phyloP scores from a whole-genome alignment of 148 eudicot species.

The Salicornia ramosissima region DNA sequence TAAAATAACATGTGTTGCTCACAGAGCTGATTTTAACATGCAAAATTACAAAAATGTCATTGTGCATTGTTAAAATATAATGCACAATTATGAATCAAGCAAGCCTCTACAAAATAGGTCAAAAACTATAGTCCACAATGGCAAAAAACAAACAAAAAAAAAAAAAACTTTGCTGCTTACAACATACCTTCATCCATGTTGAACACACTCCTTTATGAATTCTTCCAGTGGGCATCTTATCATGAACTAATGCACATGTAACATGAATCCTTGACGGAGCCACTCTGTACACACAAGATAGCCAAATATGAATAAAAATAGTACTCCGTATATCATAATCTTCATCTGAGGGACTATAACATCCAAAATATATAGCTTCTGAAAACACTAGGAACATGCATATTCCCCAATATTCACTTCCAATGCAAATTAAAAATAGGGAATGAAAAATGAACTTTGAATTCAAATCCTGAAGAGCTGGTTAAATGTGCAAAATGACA shows the following conservation, averaged over 20 bases:
- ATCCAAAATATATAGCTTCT: neutral
- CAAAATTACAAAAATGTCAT: too few relatives aligned
- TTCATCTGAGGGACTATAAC: neutral
- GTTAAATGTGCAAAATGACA: neutral
- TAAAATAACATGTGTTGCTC: too few relatives aligned
- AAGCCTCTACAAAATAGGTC: neutral
- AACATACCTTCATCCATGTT: constrained; percentile 95
- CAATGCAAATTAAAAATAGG: too few relatives aligned
- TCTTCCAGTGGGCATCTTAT: constrained; percentile 76
- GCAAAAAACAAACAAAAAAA: neutral
- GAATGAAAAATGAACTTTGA: neutral
- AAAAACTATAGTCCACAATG: neutral
- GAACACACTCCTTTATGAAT: constrained; percentile 95
- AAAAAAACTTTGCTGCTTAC: neutral
- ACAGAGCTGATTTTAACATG: too few relatives aligned
- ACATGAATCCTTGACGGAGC: constrained; percentile 87
- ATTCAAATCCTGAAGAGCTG: neutral
- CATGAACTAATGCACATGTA: constrained; percentile 83
- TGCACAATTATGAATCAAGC: too few relatives aligned
- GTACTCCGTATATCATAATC: neutral
- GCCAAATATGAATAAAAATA: neutral
- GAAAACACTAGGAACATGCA: neutral
- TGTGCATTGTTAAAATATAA: too few relatives aligned
- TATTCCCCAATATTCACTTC: too few relatives aligned
- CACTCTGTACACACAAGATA: constrained; percentile 47